These are phyloP conservation scores for Coccomyxa sp. DNA, from an alignment of 139 green algal genomes.

Conservation along the genomic window DNA sequence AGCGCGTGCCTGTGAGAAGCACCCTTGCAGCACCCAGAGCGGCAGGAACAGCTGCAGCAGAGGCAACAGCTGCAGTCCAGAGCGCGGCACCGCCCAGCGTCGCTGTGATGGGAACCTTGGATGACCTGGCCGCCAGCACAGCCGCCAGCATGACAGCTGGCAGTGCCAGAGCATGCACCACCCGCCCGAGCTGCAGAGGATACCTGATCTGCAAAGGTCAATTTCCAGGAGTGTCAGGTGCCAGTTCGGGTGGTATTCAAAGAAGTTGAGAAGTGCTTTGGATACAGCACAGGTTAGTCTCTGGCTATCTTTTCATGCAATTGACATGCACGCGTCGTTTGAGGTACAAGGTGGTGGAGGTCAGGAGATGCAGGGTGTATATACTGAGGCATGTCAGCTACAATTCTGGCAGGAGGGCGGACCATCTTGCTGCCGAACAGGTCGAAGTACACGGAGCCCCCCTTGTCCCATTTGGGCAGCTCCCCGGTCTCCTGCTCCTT, in stretches of 20 bases:
- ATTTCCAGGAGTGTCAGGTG: too few relatives aligned
- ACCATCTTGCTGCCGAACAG: slow-evolving; percentile 16
- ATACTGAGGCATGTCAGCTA: too few relatives aligned
- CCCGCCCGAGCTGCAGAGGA: slow-evolving; percentile 13
- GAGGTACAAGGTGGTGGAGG: too few relatives aligned
- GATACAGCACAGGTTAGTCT: too few relatives aligned
- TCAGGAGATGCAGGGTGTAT: too few relatives aligned
- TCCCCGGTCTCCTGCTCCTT: background rate
- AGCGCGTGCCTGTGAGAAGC: slow-evolving; percentile 26
- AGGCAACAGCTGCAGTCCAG: background rate
- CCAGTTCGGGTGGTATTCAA: too few relatives aligned
- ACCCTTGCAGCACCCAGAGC: slow-evolving; percentile 14
- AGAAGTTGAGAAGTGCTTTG: too few relatives aligned
- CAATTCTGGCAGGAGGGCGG: background rate
- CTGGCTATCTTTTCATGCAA: too few relatives aligned
- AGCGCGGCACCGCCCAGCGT: background rate
- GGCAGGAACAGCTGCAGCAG: slow-evolving; percentile 14
- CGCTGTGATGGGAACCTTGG: background rate
- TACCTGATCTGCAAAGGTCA: background rate
- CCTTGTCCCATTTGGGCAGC: background rate
- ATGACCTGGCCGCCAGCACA: background rate
- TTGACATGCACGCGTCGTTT: too few relatives aligned
- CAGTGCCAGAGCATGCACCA: background rate
- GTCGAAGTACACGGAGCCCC: slow-evolving; percentile 18
- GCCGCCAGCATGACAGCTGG: background rate